These are phyloP conservation scores for Talaromyces sp. DNA, from an alignment of 2,329 filamentous ascomycete genomes.

Conservation along the genomic window DNA sequence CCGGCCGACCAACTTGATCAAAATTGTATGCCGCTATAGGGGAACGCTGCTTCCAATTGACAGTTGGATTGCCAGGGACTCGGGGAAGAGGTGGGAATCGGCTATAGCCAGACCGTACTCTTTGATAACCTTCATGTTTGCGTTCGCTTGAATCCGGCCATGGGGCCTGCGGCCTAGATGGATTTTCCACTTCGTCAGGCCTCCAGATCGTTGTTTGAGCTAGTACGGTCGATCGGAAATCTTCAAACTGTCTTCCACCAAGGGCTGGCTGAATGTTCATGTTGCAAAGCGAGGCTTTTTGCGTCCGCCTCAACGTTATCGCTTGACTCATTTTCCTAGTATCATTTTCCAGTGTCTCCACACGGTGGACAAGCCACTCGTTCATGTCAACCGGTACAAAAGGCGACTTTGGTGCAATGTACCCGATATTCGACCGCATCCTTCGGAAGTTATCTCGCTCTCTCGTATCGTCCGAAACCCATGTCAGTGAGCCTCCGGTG, in stretches of 20 bases:
- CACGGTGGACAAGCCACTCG: conserved; percentile 10
- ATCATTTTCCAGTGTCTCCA: background rate
- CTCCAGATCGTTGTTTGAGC: conserved; percentile 27
- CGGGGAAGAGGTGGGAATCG: conserved; percentile 30
- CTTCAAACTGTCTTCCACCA: conserved; percentile 20
- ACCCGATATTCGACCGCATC: conserved; percentile 20
- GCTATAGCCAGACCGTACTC: conserved; percentile 25
- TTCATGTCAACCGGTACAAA: conserved; percentile 16
- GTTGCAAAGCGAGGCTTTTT: background rate
- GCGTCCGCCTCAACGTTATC: conserved; percentile 11
- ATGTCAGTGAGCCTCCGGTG: conserved; percentile 23
- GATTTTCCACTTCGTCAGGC: conserved; percentile 7
- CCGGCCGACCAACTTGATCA: conserved; percentile 20
- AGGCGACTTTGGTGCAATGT: conserved; percentile 23
- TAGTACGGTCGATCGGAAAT: conserved; percentile 24
- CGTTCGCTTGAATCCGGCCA: conserved; percentile 30
- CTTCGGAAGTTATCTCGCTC: conserved; percentile 25
- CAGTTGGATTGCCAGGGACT: conserved; percentile 27
- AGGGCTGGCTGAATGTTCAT: conserved; percentile 16
- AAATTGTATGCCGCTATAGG: conserved; percentile 20
- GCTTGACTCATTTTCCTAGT: conserved; percentile 3
- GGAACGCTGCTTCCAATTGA: conserved; percentile 28
- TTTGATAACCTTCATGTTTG: conserved; percentile 29
- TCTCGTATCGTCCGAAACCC: conserved; percentile 23
- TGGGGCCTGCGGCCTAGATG: conserved; percentile 18